Conservation (phyloP, 2,329 filamentous ascomycete genomes). For the Colletotrichum sp. region DNA sequence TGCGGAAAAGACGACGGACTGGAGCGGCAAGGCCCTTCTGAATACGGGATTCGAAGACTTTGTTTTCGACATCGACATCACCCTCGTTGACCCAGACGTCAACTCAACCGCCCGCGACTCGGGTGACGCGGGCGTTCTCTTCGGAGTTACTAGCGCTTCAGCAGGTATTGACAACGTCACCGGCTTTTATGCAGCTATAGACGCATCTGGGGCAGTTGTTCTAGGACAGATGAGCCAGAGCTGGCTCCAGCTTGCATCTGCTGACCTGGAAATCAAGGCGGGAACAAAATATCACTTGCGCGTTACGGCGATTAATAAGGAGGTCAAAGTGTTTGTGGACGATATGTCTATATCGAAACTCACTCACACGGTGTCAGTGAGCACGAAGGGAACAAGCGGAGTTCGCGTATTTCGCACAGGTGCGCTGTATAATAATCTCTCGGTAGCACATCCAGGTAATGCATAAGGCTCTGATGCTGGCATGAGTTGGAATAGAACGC, state of each 20-base stretch:
- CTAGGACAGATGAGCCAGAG: conserved; percentile 25
- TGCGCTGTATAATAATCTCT: conserved; percentile 30
- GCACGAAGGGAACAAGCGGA: conserved; percentile 27
- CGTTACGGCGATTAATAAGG: conserved; percentile 26
- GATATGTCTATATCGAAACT: conserved; percentile 24
- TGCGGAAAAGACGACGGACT: conserved; percentile 5
- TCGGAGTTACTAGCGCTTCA: conserved; percentile 31
- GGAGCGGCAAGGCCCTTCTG: conserved; percentile 31
- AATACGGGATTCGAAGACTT: conserved; percentile 41
- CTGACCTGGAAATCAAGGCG: not conserved
- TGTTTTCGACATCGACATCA: conserved; percentile 33
- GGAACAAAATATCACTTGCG: conserved; percentile 25
- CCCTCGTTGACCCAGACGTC: not conserved
- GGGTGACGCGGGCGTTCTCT: conserved; percentile 38
- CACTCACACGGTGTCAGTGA: conserved; percentile 21
- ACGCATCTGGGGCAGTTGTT: conserved; percentile 27
- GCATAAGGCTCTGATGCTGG: too few species aligned
- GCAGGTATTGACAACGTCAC: conserved; percentile 8
- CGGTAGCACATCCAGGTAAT: conserved; percentile 23
- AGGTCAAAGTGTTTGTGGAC: conserved; percentile 31
- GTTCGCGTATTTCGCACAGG: conserved; percentile 24
- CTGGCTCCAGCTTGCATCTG: conserved; percentile 19
- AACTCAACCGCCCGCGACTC: not conserved
- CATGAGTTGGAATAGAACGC: too few species aligned
- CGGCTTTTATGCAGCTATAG: conserved; percentile 35